These are phyloP conservation scores for Solanum corneliomulleri DNA, from an alignment of 257 asterid genomes.

Conservation along the genomic window DNA sequence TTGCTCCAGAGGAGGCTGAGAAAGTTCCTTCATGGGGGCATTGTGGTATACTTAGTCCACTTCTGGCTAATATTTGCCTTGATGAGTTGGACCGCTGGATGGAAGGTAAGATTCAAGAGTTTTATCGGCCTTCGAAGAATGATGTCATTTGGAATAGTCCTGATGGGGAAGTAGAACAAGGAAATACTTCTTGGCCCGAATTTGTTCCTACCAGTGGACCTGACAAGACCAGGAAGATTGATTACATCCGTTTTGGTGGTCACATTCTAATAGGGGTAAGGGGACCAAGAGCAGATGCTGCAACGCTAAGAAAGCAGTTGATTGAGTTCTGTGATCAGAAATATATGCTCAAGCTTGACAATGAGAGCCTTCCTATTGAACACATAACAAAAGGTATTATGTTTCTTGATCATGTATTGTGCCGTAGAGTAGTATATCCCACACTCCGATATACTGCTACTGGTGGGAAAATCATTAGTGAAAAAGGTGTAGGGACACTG, in stretches of 20 bases:
- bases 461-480: constrained; percentile 95
- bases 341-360: constrained; percentile 84
- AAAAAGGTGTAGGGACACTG: constrained; percentile 90
- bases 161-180: constrained; percentile 76
- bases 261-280: constrained; percentile 88
- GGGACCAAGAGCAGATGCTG: constrained; percentile 97
- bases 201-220: constrained; percentile 97
- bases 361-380: constrained; percentile 83
- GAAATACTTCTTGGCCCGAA: constrained; percentile 97
- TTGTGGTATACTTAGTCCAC: constrained; percentile 93
- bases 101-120: constrained; percentile 80
- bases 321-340: constrained; percentile 84
- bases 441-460: constrained; percentile 90
- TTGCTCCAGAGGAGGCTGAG: constrained; percentile 94
- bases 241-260: constrained; percentile 86
- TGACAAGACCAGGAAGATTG: constrained; percentile 87
- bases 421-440: constrained; percentile 92
- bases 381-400: constrained; percentile 95
- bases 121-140: constrained; percentile 65
- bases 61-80: constrained; percentile 74
- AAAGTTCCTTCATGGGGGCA: constrained; percentile 92
- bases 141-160: constrained; percentile 92
- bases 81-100: constrained; percentile 93
- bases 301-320: constrained; percentile 70
- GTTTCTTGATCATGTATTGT: constrained; percentile 95